Evolutionary conservation across 805 yeast genomes (phyloP).

Genomic region (Lipomyces kockii): DNA sequence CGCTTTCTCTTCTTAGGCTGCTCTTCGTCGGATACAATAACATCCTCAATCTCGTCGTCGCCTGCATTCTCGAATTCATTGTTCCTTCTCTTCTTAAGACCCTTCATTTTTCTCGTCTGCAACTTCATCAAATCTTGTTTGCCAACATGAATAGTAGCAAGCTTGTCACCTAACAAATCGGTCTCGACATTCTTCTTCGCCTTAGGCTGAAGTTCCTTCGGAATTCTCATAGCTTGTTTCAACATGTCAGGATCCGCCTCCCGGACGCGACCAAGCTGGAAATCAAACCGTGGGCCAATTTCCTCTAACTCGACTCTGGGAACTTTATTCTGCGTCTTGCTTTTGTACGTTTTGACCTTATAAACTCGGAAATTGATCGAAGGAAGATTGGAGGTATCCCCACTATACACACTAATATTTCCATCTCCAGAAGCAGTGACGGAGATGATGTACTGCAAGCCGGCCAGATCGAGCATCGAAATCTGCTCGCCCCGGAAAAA

Average conservation of each 20-base stretch:
- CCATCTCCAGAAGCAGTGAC: conserved; percentile 68
- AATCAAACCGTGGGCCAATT: conserved; percentile 94
- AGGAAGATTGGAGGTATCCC: conserved; percentile 55
- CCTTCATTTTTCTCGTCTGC: conserved; percentile 99
- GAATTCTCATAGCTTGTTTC: conserved; percentile 82
- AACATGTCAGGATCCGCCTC: conserved; percentile 84
- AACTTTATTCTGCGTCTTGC: conserved; percentile 72
- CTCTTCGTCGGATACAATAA: conserved; percentile 28
- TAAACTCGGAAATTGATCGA: conserved; percentile 88
- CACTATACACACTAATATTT: conserved; percentile 30
- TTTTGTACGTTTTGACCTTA: conserved; percentile 75
- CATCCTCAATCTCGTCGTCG: conserved; percentile 43
- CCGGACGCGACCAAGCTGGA: conserved; percentile 85
- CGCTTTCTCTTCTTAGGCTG: conserved; percentile 22
- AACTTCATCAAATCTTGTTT: conserved; percentile 86
- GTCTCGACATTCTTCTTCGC: conserved; percentile 86
- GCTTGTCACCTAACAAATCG: conserved; percentile 92
- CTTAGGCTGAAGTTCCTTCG: conserved; percentile 80
- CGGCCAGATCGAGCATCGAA: conserved; percentile 80
- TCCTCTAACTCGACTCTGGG: conserved; percentile 95
- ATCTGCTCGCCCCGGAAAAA: conserved; percentile 71
- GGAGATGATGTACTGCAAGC: conserved; percentile 87
- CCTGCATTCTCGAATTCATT: conserved; percentile 49
- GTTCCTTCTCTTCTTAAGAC: conserved; percentile 77
- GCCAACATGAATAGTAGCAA: conserved; percentile 95